Evolutionary conservation across 2,329 filamentous ascomycete genomes (phyloP), one percentile per base, ranked within the genome.

Genomic region (Xylariomycetidae sp.): DNA sequence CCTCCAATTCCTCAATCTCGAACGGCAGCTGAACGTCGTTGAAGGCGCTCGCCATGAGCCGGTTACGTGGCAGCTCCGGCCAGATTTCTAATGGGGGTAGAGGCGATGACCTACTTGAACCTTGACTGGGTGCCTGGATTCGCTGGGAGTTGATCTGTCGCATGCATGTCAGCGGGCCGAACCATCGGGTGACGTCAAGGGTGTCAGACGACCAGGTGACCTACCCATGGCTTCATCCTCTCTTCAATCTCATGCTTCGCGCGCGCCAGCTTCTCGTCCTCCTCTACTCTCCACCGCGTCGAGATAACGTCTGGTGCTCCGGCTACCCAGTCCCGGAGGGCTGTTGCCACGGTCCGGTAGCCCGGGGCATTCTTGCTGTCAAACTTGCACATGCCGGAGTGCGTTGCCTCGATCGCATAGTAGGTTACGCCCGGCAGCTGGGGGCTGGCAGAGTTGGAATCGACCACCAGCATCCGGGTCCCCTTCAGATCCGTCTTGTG

Each of bases 401-500:
- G 64, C 4, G 57, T 56, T 5, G 61, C 59, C 15, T 59, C 52
- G 14, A 67, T 83, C n/a, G 81, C 80, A 56, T 81, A 84, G 43
- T 82, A 80, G 25, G 74, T 78, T 0, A 84, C 81, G 19, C 81
- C 81, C 5, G 79, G 77, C 10, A 85, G 62, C 34, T 76, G 73
- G 0, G 83, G 84, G 13, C 78, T 74, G 1, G 84, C 84, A 1
- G 82, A 86, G 29, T 65, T 65, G 34, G 82, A 68, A 38, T 86
- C 81, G 3, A 89, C 84, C 23, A 89, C 72, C 38, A 84, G 61
- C 33, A 70, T 50, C 49, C 61, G 77, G 1, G 76, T 76, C 2
- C 75, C 76, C 45, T 74, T 80, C 22, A 87, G 48, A 42, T 85
- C 76, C 0, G 81, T 85, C 40, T 79, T 81, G 45, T 80, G 75